phyloP scores from a whole-genome alignment of 1,139 yeast genomes.

The Pichia sp. region DNA sequence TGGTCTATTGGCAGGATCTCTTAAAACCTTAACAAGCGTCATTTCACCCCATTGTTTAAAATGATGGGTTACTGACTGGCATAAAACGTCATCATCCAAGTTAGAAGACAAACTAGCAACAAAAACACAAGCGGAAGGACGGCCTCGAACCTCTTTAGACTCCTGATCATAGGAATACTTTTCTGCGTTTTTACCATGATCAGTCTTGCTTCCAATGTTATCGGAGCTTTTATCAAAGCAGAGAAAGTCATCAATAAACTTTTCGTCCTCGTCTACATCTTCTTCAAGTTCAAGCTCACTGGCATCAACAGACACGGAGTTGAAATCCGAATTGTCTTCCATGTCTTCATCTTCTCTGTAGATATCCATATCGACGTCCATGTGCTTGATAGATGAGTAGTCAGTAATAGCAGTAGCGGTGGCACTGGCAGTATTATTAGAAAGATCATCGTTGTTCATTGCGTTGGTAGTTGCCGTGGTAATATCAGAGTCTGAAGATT shows the following conservation, averaged over 20 bases:
- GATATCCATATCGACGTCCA: too few relatives aligned
- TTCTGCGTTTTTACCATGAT: constrained; percentile 4
- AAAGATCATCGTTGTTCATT: neutral
- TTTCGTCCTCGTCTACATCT: constrained; percentile 6
- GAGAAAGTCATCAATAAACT: constrained; percentile 4
- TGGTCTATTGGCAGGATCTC: constrained; percentile 80
- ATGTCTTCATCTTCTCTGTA: too few relatives aligned
- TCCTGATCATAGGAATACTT: constrained; percentile 8
- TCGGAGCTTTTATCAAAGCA: constrained; percentile 1
- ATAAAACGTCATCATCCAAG: constrained; percentile 61
- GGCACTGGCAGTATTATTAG: too few relatives aligned
- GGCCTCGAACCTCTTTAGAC: constrained; percentile 24
- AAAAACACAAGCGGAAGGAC: constrained; percentile 84
- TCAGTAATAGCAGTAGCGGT: too few relatives aligned
- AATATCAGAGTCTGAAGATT: neutral
- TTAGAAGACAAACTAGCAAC: constrained; percentile 72
- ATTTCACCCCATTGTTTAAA: constrained; percentile 61
- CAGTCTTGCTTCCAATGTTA: neutral
- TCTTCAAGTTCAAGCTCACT: constrained; percentile 5
- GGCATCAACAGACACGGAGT: neutral
- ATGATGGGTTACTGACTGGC: constrained; percentile 58
- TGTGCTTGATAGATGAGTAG: too few relatives aligned
- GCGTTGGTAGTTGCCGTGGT: neutral
- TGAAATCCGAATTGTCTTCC: constrained; percentile 1
- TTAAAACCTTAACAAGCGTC: constrained; percentile 71